Evolutionary conservation across 2,329 filamentous ascomycete genomes (phyloP).

Genomic region (Paramyrothecium roridum): DNA sequence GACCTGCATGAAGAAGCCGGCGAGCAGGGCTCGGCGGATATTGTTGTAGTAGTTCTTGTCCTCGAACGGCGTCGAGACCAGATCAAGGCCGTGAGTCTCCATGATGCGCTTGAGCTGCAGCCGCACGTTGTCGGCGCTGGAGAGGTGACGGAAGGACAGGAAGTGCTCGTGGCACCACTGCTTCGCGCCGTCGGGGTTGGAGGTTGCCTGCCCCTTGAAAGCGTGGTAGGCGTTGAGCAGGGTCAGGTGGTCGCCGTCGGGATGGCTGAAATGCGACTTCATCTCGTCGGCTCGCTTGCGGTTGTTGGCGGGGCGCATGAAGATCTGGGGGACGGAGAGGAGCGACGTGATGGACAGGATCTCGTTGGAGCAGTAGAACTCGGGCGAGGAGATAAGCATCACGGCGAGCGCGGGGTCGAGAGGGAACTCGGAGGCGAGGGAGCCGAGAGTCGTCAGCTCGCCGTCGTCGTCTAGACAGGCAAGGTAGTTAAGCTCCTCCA

Average conservation of each 20-base stretch:
- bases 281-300: conserved; percentile 95
- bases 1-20: conserved; percentile 99
- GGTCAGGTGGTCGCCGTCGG: conserved; percentile 92
- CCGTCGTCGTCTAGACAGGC: conserved; percentile 96
- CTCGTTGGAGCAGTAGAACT: conserved; percentile 99
- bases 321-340: conserved; percentile 91
- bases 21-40: conserved; percentile 85
- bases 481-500: conserved; percentile 97
- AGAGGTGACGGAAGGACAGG: conserved; percentile 81
- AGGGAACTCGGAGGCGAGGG: conserved; percentile 89
- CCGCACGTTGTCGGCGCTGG: conserved; percentile 92
- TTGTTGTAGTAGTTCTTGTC: conserved; percentile 98
- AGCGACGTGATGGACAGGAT: conserved; percentile 93
- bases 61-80: conserved; percentile 85
- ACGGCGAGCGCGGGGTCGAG: conserved; percentile 92
- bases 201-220: conserved; percentile 70
- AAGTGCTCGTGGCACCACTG: conserved; percentile 98
- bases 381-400: conserved; percentile 95
- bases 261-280: conserved; percentile 90
- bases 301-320: conserved; percentile 79
- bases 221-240: conserved; percentile 98
- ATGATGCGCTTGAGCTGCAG: conserved; percentile 92
- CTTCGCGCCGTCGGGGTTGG: conserved; percentile 66
- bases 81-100: conserved; percentile 84
- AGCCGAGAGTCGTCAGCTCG: conserved; percentile 81